Percentiles rank a stretch among this genome's conserved stretches.
Evolutionary conservation across 805 yeast genomes (phyloP).

Genomic region (Candida railenensis): DNA sequence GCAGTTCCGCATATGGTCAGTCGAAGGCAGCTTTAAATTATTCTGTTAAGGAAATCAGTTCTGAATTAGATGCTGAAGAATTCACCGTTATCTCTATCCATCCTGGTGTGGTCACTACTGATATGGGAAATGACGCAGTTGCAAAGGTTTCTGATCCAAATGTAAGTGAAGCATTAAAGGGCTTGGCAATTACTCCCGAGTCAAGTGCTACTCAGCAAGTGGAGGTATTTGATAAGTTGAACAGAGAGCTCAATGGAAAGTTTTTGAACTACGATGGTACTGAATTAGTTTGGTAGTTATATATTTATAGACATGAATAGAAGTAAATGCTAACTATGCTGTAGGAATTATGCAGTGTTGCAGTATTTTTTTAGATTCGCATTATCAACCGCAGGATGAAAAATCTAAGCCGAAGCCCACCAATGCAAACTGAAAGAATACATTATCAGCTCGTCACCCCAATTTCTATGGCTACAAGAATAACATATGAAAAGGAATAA

Average conservation of each 20-base stretch:
- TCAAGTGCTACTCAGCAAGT: conserved; percentile 13
- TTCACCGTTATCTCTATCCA: conserved; percentile 23
- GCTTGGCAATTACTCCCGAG: conserved; percentile 8
- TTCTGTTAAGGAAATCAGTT: conserved; percentile 19
- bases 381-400: too few relatives aligned
- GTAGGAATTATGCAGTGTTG: too few relatives aligned
- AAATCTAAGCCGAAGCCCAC: too few relatives aligned
- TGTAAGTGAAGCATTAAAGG: neutral
- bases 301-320: too few relatives aligned
- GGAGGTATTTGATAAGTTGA: conserved; percentile 15
- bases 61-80: conserved; percentile 21
- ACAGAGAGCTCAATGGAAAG: conserved; percentile 22
- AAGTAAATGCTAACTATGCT: too few relatives aligned
- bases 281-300: neutral
- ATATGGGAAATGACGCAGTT: conserved; percentile 21
- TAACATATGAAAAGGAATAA: too few relatives aligned
- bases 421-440: too few relatives aligned
- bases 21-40: conserved; percentile 39
- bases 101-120: conserved; percentile 21
- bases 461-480: too few relatives aligned
- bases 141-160: neutral
- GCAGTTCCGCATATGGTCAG: conserved; percentile 28
- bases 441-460: too few relatives aligned
- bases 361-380: too few relatives aligned
- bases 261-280: conserved; percentile 22